Conservation (phyloP, 768 basidiomycete species). For the Royoungia palumana region DNA sequence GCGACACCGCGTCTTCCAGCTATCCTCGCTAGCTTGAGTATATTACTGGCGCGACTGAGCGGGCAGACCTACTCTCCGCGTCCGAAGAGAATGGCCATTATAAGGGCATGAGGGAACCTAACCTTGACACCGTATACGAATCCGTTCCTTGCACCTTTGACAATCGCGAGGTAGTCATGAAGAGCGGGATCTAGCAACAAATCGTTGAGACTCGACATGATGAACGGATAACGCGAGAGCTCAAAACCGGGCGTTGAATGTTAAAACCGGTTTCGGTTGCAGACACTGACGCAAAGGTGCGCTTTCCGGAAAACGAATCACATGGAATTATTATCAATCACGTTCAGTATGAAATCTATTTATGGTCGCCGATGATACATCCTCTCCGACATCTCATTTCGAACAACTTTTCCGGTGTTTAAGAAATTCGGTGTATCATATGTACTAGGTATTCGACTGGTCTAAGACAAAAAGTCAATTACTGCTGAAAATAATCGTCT, state of each 20-base stretch:
- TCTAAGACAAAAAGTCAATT: not conserved
- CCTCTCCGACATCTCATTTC: not conserved
- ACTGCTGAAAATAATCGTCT: constrained; percentile 48
- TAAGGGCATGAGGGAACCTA: constrained; percentile 91
- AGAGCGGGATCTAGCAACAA: constrained; percentile 59
- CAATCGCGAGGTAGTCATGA: constrained; percentile 87
- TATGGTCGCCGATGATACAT: not conserved
- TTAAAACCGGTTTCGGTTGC: not conserved
- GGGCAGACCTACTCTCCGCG: constrained; percentile 71
- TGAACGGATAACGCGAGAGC: constrained; percentile 1
- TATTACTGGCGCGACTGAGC: not conserved
- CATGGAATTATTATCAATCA: constrained; percentile 16
- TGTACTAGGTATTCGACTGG: not conserved
- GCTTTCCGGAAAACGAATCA: constrained; percentile 22
- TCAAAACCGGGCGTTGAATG: not conserved
- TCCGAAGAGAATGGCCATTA: constrained; percentile 95
- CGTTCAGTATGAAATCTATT: not conserved
- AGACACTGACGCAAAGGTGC: no score
- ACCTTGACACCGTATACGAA: constrained; percentile 90
- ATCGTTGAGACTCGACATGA: constrained; percentile 26
- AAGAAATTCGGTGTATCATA: no score
- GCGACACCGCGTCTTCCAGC: constrained; percentile 65
- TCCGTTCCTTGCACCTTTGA: constrained; percentile 93
- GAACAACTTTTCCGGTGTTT: not conserved
- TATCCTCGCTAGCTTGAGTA: constrained; percentile 30